A percentile compares a stretch with the other conserved stretches of the same genome.
Evolutionary conservation across 2,329 filamentous ascomycete species (phyloP).

Genomic region (Microcyclosporella mali): DNA sequence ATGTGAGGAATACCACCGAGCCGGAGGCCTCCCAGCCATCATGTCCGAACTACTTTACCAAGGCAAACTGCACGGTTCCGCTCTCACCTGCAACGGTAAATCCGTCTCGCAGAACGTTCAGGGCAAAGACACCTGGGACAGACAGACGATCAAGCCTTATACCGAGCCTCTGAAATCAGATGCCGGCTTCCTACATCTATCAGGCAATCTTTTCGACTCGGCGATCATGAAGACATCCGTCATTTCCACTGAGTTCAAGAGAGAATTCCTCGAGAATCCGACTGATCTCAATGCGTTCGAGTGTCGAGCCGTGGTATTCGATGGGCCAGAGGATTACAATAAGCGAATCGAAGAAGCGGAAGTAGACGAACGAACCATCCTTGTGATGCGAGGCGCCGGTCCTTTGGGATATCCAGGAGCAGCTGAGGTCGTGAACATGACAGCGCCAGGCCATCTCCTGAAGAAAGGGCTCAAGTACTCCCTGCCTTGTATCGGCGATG

Average conservation of each 20-base stretch:
- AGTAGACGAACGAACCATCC: slow-evolving; percentile 26
- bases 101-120: slow-evolving; percentile 40
- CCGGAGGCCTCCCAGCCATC: slow-evolving; percentile 49
- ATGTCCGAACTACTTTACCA: slow-evolving; percentile 49
- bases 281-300: slow-evolving; percentile 27
- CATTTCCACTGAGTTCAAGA: slow-evolving; percentile 23
- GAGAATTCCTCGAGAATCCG: slow-evolving; percentile 24
- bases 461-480: slow-evolving; percentile 36
- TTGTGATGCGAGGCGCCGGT: slow-evolving; percentile 29
- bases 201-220: slow-evolving; percentile 28
- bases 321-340: slow-evolving; percentile 29
- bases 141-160: slow-evolving; percentile 43
- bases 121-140: slow-evolving; percentile 46
- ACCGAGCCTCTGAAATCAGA: slow-evolving; percentile 43
- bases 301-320: slow-evolving; percentile 25
- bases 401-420: slow-evolving; percentile 28
- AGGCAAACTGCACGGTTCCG: slow-evolving; percentile 40
- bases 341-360: slow-evolving; percentile 25
- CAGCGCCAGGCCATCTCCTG: slow-evolving; percentile 24
- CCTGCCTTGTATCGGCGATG: slow-evolving; percentile 48
- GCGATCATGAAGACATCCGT: slow-evolving; percentile 30
- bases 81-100: slow-evolving; percentile 44
- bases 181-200: slow-evolving; percentile 43
- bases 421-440: slow-evolving; percentile 31
- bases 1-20: slow-evolving; percentile 50